A percentile compares a stretch with the other conserved stretches of the same genome.
phyloP scores from a whole-genome alignment of 225 moss, liverwort and hornwort species.

The Bryoerythrophyllum caledonicum region DNA sequence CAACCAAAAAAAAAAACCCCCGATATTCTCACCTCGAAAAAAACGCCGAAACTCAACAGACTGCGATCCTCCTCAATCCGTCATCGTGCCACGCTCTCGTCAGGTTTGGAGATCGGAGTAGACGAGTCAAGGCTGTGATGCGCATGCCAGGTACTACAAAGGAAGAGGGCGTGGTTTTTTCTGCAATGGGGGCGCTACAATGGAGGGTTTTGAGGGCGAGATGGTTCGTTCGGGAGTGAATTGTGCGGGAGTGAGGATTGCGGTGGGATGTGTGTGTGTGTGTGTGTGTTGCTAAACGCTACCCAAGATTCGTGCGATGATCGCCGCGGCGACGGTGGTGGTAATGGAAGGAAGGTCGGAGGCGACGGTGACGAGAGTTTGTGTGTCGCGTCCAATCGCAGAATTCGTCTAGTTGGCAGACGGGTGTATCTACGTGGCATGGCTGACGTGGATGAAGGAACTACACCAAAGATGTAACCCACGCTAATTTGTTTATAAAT shows the following conservation, averaged over 20 bases:
- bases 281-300: not conserved
- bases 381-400: not conserved
- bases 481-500: too few species aligned
- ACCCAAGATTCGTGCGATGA: not conserved
- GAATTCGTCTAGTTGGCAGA: not conserved
- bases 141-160: too few species aligned
- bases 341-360: not conserved
- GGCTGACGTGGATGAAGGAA: not conserved
- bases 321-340: not conserved
- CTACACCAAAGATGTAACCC: too few species aligned
- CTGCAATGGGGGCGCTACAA: not conserved
- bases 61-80: slow-evolving; percentile 3
- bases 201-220: not conserved
- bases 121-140: not conserved
- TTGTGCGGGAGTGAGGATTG: not conserved
- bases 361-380: not conserved
- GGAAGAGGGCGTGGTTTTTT: too few species aligned
- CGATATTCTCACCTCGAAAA: slow-evolving; percentile 9
- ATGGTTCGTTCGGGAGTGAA: not conserved
- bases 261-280: too few species aligned
- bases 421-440: not conserved
- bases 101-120: too few species aligned
- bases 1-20: not conserved
- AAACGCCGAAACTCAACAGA: not conserved
- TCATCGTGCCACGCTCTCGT: not conserved